phyloP scores from a whole-genome alignment of 2,329 filamentous ascomycete genomes.

The Diaporthe destruens region DNA sequence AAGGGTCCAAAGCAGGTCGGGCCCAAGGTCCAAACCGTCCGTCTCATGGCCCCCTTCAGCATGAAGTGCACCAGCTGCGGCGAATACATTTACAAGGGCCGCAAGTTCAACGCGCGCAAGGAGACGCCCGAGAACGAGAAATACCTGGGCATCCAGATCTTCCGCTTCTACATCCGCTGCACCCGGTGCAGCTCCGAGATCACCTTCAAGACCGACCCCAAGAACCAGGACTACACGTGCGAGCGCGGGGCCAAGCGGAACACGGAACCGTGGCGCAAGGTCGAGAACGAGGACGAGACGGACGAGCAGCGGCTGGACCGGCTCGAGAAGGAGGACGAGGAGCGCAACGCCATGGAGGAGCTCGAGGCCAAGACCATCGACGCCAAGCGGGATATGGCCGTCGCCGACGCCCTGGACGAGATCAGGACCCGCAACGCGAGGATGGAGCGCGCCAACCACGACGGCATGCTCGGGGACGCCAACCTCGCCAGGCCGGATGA shows the following conservation, averaged over 20 bases:
- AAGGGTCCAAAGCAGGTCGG: slow-evolving; percentile 78
- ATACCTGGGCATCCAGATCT: slow-evolving; percentile 90
- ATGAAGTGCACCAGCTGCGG: slow-evolving; percentile 76
- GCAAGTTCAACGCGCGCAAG: slow-evolving; percentile 96
- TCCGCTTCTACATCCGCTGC: slow-evolving; percentile 91
- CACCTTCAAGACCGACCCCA: slow-evolving; percentile 93
- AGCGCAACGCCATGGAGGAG: slow-evolving; percentile 94
- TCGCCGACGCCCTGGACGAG: slow-evolving; percentile 95
- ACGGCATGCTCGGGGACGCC: slow-evolving; percentile 69
- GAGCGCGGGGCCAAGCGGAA: slow-evolving; percentile 90
- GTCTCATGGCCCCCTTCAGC: slow-evolving; percentile 89
- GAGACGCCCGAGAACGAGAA: slow-evolving; percentile 89
- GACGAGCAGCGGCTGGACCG: slow-evolving; percentile 89
- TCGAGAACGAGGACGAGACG: slow-evolving; percentile 76
- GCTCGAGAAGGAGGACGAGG: slow-evolving; percentile 77
- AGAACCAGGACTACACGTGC: slow-evolving; percentile 84
- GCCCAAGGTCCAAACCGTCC: slow-evolving; percentile 86
- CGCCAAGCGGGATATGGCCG: slow-evolving; percentile 94
- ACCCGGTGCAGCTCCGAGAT: slow-evolving; percentile 89
- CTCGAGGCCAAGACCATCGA: slow-evolving; percentile 94
- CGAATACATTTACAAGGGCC: slow-evolving; percentile 88
- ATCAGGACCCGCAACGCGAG: slow-evolving; percentile 92
- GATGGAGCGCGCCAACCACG: slow-evolving; percentile 80
- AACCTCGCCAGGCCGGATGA: slow-evolving; percentile 67
- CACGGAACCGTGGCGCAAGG: slow-evolving; percentile 88